Base-by-base conservation (phyloP, 768 basidiomycete genomes). In the Heimioporus sp. region DNA sequence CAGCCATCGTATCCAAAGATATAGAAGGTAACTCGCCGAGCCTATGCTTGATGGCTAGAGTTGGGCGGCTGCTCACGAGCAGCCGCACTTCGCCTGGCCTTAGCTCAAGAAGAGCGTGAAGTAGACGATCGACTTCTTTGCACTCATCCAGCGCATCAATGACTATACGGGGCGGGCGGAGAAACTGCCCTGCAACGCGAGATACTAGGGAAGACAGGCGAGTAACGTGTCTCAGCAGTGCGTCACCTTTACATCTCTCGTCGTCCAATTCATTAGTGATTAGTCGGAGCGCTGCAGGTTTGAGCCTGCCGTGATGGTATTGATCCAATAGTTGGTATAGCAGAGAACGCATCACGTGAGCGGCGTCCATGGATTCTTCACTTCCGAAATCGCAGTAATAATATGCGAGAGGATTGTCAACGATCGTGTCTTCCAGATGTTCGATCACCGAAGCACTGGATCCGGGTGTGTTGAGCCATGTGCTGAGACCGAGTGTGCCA, bases 61-160 rank as follows among this genome's bases (percentile, higher is more conserved):
- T 9, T 12, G 41, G 19, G 5, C 48, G 39, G 16, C 48, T 36
- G 17, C 21, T 49, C 3, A 49, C 39, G 8, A 49, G 35, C 5
- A 49, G 41, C 7, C 48, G 39, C 31, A 13, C 19, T 12, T 24
- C 17, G 2, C 8, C 30, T 8, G 34, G 0, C 15, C 8, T 43
- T 16, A 49, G 16, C 12, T 9, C 10, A 10, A 35, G 32, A 7
- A 49, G 41, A 32, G 34, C 34, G 5, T 28, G 6, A 4, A 52
- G 37, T 3, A 52, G 37, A 21, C 20, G 7, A 19, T 46, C 19
- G 5, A 52, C 15, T 5, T 41, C 51, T 37, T 17, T 21, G 35
- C 52, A 54, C 24, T 54, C 52, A n/a, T 54, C 52, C 6, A 54
- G 42, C 13, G 41, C 52, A 44, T 54, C 52, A 17, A 54, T 49